Evolutionary conservation across 768 basidiomycete genomes (phyloP), one percentile per base, ranked within the genome.

Genomic region (Lactarius tabidus): DNA sequence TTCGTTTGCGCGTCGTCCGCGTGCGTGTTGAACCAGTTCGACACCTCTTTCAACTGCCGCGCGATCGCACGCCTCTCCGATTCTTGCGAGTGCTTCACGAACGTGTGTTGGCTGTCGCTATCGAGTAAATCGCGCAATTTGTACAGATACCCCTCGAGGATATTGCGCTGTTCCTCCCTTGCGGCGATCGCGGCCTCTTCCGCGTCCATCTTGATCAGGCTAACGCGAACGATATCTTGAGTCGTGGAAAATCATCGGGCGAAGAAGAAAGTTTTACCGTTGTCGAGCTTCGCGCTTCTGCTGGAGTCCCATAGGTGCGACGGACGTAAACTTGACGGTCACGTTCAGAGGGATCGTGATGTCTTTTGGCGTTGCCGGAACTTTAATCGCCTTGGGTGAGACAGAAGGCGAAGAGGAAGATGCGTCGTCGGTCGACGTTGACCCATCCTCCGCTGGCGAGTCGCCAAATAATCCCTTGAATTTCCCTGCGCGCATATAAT

Each of bases 81-180:
- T 10, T 80, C 76, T 68, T 88, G 88, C 6, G 94, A 95, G 74
- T 89, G 95, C 72, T 91, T 89, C 75, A 86, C 85, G 78, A 98
- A 91, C 2, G 93, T 90, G 8, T 88, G 85, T 9, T 85, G 82
- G 6, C 77, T 70, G 69, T 84, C 84, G 43, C 89, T 86, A 35
- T 84, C 82, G 35, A 98, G 79, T 12, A 96, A 80, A 72, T 94
- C 94, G 26, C 92, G 87, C 38, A 97, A 77, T 65, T 88, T 84
- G 78, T 99, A 99, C n/a, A 98, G 76, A 73, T 97, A 97, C 36
- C 89, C 85, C 75, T 99, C 97, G 59, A 99, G 85, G 29, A 84
- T 81, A 76, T 99, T 99, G 35, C 89, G 82, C 2, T 93, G 93
- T 74, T 98, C 97, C 71, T 95, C 95, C 36, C 87, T 87, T 60